Conservation (phyloP, 306 rosid species). For the Lotus japonicus region DNA sequence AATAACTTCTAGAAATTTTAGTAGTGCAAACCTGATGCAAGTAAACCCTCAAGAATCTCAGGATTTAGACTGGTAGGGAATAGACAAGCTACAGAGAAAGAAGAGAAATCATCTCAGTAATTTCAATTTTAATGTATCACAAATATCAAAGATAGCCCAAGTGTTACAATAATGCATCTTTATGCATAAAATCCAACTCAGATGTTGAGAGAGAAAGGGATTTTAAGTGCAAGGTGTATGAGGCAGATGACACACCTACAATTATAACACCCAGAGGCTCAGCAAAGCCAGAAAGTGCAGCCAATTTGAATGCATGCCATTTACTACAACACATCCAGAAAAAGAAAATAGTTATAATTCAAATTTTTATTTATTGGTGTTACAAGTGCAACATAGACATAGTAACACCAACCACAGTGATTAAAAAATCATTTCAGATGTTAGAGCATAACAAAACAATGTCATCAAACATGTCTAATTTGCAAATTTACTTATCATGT, state of each 20-base stretch:
- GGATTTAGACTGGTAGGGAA: constrained; percentile 89
- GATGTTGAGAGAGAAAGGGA: no score
- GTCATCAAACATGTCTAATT: background rate
- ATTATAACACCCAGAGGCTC: constrained; percentile 88
- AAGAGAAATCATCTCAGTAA: constrained; percentile 5
- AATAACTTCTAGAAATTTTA: background rate
- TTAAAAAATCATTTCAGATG: background rate
- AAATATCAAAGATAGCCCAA: background rate
- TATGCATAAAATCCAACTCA: no score
- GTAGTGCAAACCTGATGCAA: constrained; percentile 70
- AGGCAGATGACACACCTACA: constrained; percentile 54
- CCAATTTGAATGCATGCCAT: constrained; percentile 98
- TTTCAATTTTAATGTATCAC: background rate
- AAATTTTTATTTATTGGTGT: no score
- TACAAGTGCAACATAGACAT: no score
- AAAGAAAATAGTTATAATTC: background rate
- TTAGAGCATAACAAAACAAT: background rate
- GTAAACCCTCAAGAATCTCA: constrained; percentile 91
- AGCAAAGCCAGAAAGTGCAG: constrained; percentile 92
- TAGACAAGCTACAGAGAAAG: constrained; percentile 61
- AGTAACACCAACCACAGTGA: background rate
- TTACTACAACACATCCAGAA: constrained; percentile 50
- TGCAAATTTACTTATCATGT: background rate
- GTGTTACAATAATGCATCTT: no score
- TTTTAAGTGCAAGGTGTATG: no score